Evolutionary conservation across 2,329 filamentous ascomycete species (phyloP).

Genomic region (Grosmannia clavigera): DNA sequence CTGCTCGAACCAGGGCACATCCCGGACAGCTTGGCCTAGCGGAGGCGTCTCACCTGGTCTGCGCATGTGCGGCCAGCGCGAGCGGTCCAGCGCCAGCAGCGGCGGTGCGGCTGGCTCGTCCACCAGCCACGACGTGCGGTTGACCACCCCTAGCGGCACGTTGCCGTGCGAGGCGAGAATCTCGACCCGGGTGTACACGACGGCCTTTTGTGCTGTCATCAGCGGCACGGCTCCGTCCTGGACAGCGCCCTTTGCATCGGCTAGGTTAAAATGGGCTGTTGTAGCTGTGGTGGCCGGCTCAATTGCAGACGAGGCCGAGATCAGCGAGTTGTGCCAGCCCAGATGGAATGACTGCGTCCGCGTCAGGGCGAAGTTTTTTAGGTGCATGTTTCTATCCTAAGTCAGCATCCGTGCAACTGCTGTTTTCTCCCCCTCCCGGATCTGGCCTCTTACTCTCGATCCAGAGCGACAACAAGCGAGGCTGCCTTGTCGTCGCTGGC

Average conservation of each 20-base stretch:
- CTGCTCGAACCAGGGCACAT: constrained; percentile 7
- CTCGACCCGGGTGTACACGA: constrained; percentile 10
- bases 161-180: constrained; percentile 7
- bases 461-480: constrained; percentile 5
- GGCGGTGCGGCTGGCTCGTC: neutral
- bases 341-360: neutral
- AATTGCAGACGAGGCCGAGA: neutral
- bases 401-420: too few species aligned
- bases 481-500: neutral
- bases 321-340: neutral
- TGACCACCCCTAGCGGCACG: constrained; percentile 10
- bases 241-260: neutral
- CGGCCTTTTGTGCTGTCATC: neutral
- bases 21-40: constrained; percentile 4
- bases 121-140: constrained; percentile 10
- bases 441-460: constrained; percentile 9
- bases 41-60: neutral
- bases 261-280: neutral
- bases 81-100: constrained; percentile 5
- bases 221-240: neutral
- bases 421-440: neutral
- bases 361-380: constrained; percentile 9
- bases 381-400: constrained; percentile 4
- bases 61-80: constrained; percentile 1
- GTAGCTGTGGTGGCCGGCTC: neutral